Evolutionary conservation across 495 filamentous ascomycete species (phyloP), one percentile per base, ranked within the genome.

Genomic region (Clohesyomyces aquaticus): DNA sequence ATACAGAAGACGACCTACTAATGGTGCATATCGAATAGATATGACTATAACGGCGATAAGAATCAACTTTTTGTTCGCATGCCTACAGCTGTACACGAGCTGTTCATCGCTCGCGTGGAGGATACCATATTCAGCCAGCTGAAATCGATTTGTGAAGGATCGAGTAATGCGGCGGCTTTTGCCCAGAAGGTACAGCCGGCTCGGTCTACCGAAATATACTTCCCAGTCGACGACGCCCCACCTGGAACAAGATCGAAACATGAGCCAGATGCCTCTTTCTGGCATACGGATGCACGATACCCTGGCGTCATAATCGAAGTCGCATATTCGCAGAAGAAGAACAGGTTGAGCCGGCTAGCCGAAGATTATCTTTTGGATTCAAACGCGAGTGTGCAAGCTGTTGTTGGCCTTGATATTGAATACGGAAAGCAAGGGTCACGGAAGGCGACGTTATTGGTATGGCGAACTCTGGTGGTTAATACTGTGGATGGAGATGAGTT

Each of bases 261-360:
- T 22, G 66, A 66, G 51, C 74, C 70, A 65, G 73, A 76, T 63
- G 55, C 72, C 49, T 71, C 67, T 47, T 77, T 75, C 57, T 65
- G 41, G 22, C 72, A 75, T 63, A 10, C 18, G 11, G 48, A 68
- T 38, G 66, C 75, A 56, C 57, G 54, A 50, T 74, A 64, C 59
- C 72, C 69, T 35, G 69, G 73, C 32, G 69, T 77, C 26, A 63
- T 75, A 25, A 69, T 75, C 42, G 73, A 77, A 68, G 66, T 75
- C 25, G 71, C 73, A 63, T 75, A 77, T 68, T 73, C 71, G 32
- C 69, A 74, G 66, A 75, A 74, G 61, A 59, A 53, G 49, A 73
- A 74, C 61, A 51, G 26, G 49, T 45, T 74, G 65, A 18, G 50
- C 23, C 59, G 67, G 67, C 62, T 77, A 43, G 73, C 69, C 18